Conservation (phyloP, 1,139 yeast genomes). For the Hansenula sp. region DNA sequence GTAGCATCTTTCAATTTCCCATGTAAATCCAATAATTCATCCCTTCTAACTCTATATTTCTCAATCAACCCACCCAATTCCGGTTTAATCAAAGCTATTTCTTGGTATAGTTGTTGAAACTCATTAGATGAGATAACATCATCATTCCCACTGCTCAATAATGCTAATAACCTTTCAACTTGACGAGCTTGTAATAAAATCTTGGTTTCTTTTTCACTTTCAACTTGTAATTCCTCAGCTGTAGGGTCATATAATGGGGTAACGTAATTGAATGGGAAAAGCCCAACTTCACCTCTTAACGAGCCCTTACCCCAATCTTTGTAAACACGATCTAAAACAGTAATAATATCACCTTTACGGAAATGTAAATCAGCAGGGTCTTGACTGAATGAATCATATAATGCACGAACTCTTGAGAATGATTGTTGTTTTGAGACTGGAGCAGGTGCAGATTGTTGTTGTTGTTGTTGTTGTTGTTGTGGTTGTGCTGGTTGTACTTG, state of each 20-base stretch:
- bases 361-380: constrained; percentile 73
- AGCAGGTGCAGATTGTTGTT: constrained; percentile 7
- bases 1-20: constrained; percentile 64
- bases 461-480: constrained; percentile 2
- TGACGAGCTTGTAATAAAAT: constrained; percentile 48
- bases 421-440: constrained; percentile 6
- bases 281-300: constrained; percentile 73
- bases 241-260: constrained; percentile 71
- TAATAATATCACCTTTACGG: constrained; percentile 72
- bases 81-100: constrained; percentile 69
- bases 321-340: constrained; percentile 83
- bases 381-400: constrained; percentile 73
- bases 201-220: constrained; percentile 38
- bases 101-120: constrained; percentile 56
- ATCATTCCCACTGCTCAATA: constrained; percentile 39
- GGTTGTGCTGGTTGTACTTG: background rate
- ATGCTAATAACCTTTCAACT: constrained; percentile 61
- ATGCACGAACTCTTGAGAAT: constrained; percentile 63
- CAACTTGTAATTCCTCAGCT: constrained; percentile 43
- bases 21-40: constrained; percentile 64
- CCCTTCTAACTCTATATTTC: constrained; percentile 67
- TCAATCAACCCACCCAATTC: constrained; percentile 70
- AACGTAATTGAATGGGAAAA: constrained; percentile 93
- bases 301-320: constrained; percentile 97
- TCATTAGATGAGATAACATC: constrained; percentile 29